Conservation (phyloP, 495 filamentous ascomycete genomes). For the Cudoniella acicularis region DNA sequence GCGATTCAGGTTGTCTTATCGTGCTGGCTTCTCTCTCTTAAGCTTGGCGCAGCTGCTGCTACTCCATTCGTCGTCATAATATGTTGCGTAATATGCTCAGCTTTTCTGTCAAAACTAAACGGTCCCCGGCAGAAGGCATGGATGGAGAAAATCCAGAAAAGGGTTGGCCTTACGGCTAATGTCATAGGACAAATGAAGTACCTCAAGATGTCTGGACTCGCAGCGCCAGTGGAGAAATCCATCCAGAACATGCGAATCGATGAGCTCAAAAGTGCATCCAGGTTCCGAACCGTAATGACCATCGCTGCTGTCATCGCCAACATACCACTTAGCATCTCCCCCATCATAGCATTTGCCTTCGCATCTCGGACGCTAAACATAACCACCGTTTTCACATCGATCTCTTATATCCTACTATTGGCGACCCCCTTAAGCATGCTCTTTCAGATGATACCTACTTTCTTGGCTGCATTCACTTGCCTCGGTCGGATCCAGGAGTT, state of each 20-base stretch:
- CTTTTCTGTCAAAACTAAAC: slow-evolving; percentile 9
- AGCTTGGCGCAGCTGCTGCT: slow-evolving; percentile 11
- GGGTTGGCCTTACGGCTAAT: slow-evolving; percentile 31
- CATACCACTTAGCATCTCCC: slow-evolving; percentile 18
- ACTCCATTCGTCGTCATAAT: slow-evolving; percentile 21
- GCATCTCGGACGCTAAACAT: not conserved
- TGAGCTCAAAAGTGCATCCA: slow-evolving; percentile 17
- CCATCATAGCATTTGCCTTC: slow-evolving; percentile 20
- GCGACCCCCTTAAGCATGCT: not conserved
- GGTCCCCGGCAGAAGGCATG: slow-evolving; percentile 35
- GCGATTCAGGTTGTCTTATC: slow-evolving; percentile 12
- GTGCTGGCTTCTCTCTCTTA: slow-evolving; percentile 10
- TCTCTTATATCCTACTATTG: not conserved
- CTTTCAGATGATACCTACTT: slow-evolving; percentile 11
- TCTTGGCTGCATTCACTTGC: slow-evolving; percentile 31
- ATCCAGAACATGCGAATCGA: slow-evolving; percentile 19
- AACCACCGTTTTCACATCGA: not conserved
- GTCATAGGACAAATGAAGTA: slow-evolving; percentile 44
- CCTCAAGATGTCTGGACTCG: slow-evolving; percentile 42
- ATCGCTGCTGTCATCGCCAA: slow-evolving; percentile 22
- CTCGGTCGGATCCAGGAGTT: slow-evolving; percentile 37
- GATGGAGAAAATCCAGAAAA: slow-evolving; percentile 39
- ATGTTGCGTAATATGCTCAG: slow-evolving; percentile 23
- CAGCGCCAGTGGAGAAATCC: slow-evolving; percentile 6
- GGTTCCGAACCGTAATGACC: slow-evolving; percentile 27